phyloP scores from a whole-genome alignment of 2,329 filamentous ascomycete genomes.

The Sphaceloma murrayae region DNA sequence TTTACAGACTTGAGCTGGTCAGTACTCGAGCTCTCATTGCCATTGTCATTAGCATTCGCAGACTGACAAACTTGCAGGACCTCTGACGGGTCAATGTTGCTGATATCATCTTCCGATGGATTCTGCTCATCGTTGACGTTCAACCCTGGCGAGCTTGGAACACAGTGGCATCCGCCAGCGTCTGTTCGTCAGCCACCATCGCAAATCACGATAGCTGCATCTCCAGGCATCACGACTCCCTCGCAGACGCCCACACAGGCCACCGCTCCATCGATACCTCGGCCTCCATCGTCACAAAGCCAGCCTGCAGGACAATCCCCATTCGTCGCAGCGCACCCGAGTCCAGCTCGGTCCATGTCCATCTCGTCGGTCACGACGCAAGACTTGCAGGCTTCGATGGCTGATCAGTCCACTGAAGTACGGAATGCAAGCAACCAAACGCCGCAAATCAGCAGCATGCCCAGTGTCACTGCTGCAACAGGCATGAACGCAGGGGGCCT shows the following conservation, averaged over 20 bases:
- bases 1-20: slow-evolving; percentile 96
- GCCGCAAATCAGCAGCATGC: slow-evolving; percentile 66
- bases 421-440: slow-evolving; percentile 64
- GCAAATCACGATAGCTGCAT: slow-evolving; percentile 26
- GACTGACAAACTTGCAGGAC: slow-evolving; percentile 46
- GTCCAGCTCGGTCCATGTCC: slow-evolving; percentile 19
- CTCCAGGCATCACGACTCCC: slow-evolving; percentile 25
- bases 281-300: slow-evolving; percentile 19
- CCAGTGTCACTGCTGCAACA: slow-evolving; percentile 64
- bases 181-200: slow-evolving; percentile 29
- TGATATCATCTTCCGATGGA: slow-evolving; percentile 96
- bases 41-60: slow-evolving; percentile 6
- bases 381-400: slow-evolving; percentile 15
- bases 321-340: slow-evolving; percentile 17
- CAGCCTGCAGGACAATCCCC: slow-evolving; percentile 18
- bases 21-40: slow-evolving; percentile 30
- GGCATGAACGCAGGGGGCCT: slow-evolving; percentile 48
- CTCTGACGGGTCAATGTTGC: slow-evolving; percentile 63
- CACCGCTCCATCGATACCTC: slow-evolving; percentile 12
- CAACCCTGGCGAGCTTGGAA: slow-evolving; percentile 70
- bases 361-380: slow-evolving; percentile 17
- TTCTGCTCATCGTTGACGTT: slow-evolving; percentile 94
- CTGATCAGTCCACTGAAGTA: slow-evolving; percentile 26
- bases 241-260: slow-evolving; percentile 18
- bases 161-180: slow-evolving; percentile 61